These are phyloP conservation scores for Helenozyma baotianmanensis DNA, from an alignment of 805 yeast species.

Conservation along the genomic window DNA sequence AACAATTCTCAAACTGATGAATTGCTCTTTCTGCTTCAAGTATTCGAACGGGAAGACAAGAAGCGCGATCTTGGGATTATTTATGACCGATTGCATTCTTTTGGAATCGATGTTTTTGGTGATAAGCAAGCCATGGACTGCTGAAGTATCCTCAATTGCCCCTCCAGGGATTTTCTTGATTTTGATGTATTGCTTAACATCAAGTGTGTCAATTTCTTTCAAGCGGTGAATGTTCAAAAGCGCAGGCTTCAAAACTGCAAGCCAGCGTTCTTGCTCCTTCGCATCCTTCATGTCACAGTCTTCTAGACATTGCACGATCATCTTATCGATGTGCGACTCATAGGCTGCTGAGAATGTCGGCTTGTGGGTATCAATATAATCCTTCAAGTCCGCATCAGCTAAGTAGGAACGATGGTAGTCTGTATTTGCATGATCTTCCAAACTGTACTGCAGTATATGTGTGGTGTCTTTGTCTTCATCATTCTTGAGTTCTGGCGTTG, in stretches of 20 bases:
- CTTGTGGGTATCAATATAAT: background rate
- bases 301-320: conserved; percentile 55
- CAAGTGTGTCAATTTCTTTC: conserved; percentile 70
- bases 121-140: conserved; percentile 76
- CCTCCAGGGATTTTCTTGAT: conserved; percentile 84
- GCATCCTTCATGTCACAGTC: conserved; percentile 50
- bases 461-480: background rate
- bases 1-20: conserved; percentile 77
- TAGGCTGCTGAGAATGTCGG: conserved; percentile 13
- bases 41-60: conserved; percentile 90
- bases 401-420: background rate
- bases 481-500: background rate
- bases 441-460: background rate
- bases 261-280: conserved; percentile 53
- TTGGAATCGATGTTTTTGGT: conserved; percentile 79
- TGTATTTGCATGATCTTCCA: background rate
- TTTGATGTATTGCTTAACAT: conserved; percentile 84
- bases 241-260: conserved; percentile 42
- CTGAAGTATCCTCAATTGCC: conserved; percentile 49
- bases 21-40: conserved; percentile 67
- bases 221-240: conserved; percentile 54
- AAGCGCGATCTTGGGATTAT: conserved; percentile 71
- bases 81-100: conserved; percentile 62
- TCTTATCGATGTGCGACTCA: conserved; percentile 43
- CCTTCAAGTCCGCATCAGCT: background rate